A percentile compares a stretch with the other conserved stretches of the same genome.
phyloP scores from a whole-genome alignment of 257 asterid species.

The Solanum chmielewskii region DNA sequence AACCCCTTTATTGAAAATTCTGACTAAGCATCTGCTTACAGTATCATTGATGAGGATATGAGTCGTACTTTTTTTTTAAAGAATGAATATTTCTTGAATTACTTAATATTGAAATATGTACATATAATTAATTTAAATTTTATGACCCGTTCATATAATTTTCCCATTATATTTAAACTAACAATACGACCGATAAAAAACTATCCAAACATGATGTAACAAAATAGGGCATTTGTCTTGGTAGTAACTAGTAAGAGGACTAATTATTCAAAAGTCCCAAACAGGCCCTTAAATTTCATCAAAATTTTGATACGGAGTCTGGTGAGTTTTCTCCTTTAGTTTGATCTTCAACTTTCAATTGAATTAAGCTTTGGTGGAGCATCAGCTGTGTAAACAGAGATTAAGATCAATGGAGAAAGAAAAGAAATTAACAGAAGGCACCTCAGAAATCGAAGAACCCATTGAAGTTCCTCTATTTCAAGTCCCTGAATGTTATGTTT shows the following conservation, averaged over 20 bases:
- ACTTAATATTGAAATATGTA: no score
- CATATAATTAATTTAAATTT: no score
- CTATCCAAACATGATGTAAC: not conserved
- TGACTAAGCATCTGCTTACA: no score
- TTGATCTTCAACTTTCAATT: not conserved
- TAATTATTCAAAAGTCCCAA: not conserved
- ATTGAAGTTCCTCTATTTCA: conserved; percentile 65
- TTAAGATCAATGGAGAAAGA: conserved; percentile 36
- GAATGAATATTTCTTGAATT: no score
- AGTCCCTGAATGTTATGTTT: conserved; percentile 83
- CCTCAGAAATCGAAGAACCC: conserved; percentile 35
- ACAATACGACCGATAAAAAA: no score
- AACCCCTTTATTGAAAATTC: no score
- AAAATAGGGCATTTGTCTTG: not conserved
- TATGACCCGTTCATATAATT: no score
- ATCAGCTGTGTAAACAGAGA: not conserved
- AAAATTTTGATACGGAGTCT: not conserved
- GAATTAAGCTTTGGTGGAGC: not conserved
- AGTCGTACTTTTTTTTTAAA: no score
- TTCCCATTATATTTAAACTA: no score
- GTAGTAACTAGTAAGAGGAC: no score
- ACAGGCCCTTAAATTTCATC: not conserved
- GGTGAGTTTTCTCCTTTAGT: not conserved
- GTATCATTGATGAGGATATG: no score
- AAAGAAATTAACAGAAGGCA: conserved; percentile 19